Conservation (phyloP, 192 early-diverging fungal genomes). For the Backusella sp. region DNA sequence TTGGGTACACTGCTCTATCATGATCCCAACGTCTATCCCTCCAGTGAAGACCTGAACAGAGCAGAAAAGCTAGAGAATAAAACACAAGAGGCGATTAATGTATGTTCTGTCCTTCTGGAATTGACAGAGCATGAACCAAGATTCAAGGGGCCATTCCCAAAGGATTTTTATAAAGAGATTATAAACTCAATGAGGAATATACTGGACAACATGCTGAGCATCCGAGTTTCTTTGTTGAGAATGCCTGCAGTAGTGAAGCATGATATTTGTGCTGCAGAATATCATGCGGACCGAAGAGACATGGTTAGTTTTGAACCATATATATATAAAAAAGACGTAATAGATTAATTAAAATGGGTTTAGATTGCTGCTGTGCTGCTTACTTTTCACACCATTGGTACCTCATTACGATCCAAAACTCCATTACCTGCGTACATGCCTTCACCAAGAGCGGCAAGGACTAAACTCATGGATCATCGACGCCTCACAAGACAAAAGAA, state of each 20-base stretch:
- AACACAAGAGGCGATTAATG: slow-evolving; percentile 23
- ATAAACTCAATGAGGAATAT: slow-evolving; percentile 63
- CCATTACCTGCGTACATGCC: slow-evolving; percentile 74
- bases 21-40: slow-evolving; percentile 30
- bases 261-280: slow-evolving; percentile 34
- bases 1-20: slow-evolving; percentile 64
- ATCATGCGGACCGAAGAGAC: slow-evolving; percentile 44
- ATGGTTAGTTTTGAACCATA: slow-evolving; percentile 37
- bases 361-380: slow-evolving; percentile 61
- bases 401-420: slow-evolving; percentile 67
- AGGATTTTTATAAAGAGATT: slow-evolving; percentile 61
- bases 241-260: slow-evolving; percentile 40
- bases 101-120: slow-evolving; percentile 45
- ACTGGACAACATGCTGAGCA: slow-evolving; percentile 68
- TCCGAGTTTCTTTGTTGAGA: slow-evolving; percentile 47
- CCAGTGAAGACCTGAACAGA: slow-evolving; percentile 17
- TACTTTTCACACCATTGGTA: slow-evolving; percentile 70
- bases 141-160: slow-evolving; percentile 70
- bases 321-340: background rate
- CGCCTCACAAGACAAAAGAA: background rate
- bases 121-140: slow-evolving; percentile 71
- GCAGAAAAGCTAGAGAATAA: slow-evolving; percentile 26
- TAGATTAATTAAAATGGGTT: background rate
- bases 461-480: slow-evolving; percentile 32
- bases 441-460: slow-evolving; percentile 45